Evolutionary conservation across 2,329 filamentous ascomycete species (phyloP).

Genomic region (Phyllosticta citrichinensis): DNA sequence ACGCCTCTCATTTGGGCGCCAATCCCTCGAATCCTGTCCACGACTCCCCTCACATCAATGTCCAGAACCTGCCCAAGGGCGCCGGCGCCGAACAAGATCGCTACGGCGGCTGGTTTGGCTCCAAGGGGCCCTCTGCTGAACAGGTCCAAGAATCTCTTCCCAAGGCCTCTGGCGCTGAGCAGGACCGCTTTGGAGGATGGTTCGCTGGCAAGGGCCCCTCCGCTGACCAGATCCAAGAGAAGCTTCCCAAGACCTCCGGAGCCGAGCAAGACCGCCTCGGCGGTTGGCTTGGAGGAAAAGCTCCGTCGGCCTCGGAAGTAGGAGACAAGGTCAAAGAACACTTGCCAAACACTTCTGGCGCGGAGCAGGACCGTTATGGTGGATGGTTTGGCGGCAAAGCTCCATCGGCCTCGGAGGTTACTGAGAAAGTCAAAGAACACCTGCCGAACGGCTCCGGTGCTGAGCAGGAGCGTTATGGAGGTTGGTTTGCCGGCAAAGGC

Average conservation of each 20-base stretch:
- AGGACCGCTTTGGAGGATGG: conserved; percentile 2
- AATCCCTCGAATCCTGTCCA: conserved; percentile 8
- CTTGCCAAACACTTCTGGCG: conserved; percentile 2
- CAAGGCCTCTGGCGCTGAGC: conserved; percentile 1
- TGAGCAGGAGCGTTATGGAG: neutral
- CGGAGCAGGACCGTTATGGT: conserved; percentile 7
- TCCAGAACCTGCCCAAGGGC: conserved; percentile 6
- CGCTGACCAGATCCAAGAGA: neutral
- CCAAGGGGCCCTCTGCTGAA: conserved; percentile 3
- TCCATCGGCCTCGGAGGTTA: neutral
- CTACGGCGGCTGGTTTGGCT: conserved; percentile 6
- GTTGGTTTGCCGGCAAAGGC: neutral
- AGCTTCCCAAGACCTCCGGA: neutral
- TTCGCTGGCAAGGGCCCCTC: neutral
- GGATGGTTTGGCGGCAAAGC: conserved; percentile 1
- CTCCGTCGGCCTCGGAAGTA: neutral
- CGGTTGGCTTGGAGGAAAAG: conserved; percentile 1
- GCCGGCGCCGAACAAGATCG: conserved; percentile 10
- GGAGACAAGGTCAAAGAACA: neutral
- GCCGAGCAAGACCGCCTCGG: conserved; percentile 1
- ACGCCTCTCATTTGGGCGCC: conserved; percentile 7
- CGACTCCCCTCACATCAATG: conserved; percentile 4
- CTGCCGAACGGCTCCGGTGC: neutral
- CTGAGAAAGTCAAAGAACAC: neutral
- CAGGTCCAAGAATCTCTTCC: neutral